phyloP scores from a whole-genome alignment of 1,284 basidiomycete genomes.

The Tilletia setariae region DNA sequence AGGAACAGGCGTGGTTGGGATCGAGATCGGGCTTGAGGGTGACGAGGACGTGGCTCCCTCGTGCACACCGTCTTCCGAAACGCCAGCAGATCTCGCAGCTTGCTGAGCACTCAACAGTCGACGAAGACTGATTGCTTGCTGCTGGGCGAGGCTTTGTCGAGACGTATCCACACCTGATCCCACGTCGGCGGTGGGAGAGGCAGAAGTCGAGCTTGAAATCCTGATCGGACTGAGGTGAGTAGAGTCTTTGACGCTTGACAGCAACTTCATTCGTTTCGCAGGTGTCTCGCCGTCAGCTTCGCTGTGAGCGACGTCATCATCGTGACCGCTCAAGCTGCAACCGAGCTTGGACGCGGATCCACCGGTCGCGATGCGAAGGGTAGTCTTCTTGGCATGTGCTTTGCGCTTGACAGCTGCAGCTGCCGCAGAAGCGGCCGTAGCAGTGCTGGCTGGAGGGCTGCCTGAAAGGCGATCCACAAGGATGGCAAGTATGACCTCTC shows the following conservation, averaged over 20 bases:
- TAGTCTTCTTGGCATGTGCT: conserved; percentile 17
- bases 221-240: background rate
- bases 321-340: no score
- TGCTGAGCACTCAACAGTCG: background rate
- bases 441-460: conserved; percentile 2
- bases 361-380: background rate
- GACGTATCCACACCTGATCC: background rate
- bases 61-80: background rate
- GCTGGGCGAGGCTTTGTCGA: background rate
- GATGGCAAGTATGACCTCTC: conserved; percentile 31
- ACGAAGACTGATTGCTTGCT: background rate
- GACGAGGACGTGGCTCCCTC: background rate
- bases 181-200: background rate
- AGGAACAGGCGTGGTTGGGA: background rate
- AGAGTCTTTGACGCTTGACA: background rate
- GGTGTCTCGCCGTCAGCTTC: background rate
- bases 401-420: background rate
- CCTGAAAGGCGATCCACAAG: conserved; percentile 25
- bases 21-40: background rate
- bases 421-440: conserved; percentile 13
- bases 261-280: background rate
- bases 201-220: background rate
- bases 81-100: conserved; percentile 16
- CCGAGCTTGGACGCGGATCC: background rate
- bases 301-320: background rate